Base-by-base conservation (phyloP, 768 basidiomycete genomes). In the Suillus lakei region DNA sequence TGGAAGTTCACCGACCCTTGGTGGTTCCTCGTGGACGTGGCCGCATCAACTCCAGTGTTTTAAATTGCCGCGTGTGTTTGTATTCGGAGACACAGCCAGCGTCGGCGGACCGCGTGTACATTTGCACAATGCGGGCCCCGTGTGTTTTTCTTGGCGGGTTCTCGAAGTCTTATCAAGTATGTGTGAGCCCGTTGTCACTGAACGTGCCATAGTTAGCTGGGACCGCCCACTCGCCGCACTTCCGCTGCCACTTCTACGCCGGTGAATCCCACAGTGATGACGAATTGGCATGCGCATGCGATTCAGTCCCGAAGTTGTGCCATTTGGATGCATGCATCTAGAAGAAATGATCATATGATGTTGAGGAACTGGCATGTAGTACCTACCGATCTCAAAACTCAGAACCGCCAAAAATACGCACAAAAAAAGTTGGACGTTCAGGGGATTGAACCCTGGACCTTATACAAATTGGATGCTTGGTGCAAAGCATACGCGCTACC, bases 401-500 rank as follows among this genome's bases (percentile, higher is more conserved):
- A n/a, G n/a, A n/a, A n/a, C n/a, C n/a, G n/a, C n/a, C n/a, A 32
- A 5, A 30, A 15, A 28, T 32, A 2, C 0, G 3, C 4, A 10
- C 18, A 32, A 9, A 63, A 76, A 76, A 67, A n/a, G 62, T 70
- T 67, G 78, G 78, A 79, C 79, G 71, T 75, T 70, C 78, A 79
- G 78, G 79, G 77, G 78, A 78, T 78, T 79, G 77, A 78, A 79
- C 77, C 78, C 77, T 78, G 77, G 78, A 77, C 78, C 77, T 79
- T 72, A 80, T 79, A 80, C 78, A 79, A 66, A 34, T 69, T 63
- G 60, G 50, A 59, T 65, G 60, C 67, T 71, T 34, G 39, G 30
- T 79, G 78, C 78, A 79, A 79, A 79, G 78, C 79, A 79, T 79
- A 72, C 79, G 78, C 79, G 78, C 78, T 79, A 79, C 78, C 78